phyloP scores from a whole-genome alignment of 257 asterid genomes.

The Solanum arcanum region DNA sequence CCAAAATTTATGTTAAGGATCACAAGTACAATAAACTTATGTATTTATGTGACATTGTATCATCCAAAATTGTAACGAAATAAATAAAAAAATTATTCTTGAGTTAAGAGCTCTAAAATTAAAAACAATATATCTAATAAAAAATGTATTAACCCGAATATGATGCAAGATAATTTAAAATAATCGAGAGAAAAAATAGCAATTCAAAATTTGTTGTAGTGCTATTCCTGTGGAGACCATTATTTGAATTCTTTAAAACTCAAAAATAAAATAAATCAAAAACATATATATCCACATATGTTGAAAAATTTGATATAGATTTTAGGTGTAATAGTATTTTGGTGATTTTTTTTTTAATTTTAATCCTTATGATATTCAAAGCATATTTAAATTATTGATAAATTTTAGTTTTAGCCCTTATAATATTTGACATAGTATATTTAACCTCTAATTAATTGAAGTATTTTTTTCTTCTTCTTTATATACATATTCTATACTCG shows the following conservation, averaged over 20 bases:
- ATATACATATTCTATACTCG: background rate
- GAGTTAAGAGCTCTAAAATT: background rate
- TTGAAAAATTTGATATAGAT: background rate
- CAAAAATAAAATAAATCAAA: background rate
- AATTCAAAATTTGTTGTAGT: background rate
- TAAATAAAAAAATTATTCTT: background rate
- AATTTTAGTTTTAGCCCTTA: background rate
- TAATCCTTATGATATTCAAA: background rate
- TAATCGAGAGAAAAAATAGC: background rate
- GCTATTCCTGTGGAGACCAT: background rate
- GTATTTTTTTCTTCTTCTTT: background rate
- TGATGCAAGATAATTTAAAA: background rate
- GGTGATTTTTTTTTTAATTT: background rate
- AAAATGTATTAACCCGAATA: rapidly evolving
- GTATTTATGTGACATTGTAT: background rate
- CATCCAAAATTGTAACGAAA: background rate
- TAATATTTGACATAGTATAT: background rate
- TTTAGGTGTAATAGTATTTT: background rate
- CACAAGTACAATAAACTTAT: background rate
- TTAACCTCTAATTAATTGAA: background rate
- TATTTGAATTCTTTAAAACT: background rate
- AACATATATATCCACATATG: background rate
- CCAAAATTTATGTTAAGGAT: background rate
- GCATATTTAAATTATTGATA: background rate
- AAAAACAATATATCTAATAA: too few species aligned